Conservation (phyloP, 2,329 filamentous ascomycete genomes). For the Pleomassaria siparia region DNA sequence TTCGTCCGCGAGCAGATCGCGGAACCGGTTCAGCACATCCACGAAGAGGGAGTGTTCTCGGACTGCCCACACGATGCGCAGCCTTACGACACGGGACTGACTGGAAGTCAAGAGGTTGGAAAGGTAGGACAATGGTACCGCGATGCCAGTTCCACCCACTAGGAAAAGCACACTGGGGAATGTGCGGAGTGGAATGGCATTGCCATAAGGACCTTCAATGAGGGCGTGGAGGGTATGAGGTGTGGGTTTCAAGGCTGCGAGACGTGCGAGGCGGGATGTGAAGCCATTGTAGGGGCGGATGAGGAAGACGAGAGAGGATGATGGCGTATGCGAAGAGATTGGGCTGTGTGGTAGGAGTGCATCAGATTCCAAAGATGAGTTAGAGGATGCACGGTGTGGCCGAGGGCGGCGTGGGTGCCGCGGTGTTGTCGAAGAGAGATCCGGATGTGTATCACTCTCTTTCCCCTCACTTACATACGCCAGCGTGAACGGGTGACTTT, state of each 20-base stretch:
- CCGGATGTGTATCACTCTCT: background rate
- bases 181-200: constrained; percentile 42
- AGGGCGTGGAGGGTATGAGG: constrained; percentile 41
- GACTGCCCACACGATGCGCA: constrained; percentile 39
- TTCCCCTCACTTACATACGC: constrained; percentile 16
- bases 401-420: background rate
- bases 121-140: constrained; percentile 36
- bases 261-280: constrained; percentile 48
- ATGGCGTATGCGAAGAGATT: constrained; percentile 1
- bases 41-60: constrained; percentile 33
- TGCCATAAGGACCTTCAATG: constrained; percentile 55
- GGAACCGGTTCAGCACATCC: constrained; percentile 16
- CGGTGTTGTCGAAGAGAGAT: background rate
- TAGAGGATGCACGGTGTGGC: constrained; percentile 8
- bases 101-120: constrained; percentile 14
- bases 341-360: constrained; percentile 23
- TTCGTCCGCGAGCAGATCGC: constrained; percentile 21
- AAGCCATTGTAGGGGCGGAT: constrained; percentile 56
- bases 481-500: constrained; percentile 54
- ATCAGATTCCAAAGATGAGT: constrained; percentile 29
- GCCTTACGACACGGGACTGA: constrained; percentile 13
- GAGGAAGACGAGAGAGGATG: constrained; percentile 46
- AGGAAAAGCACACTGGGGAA: constrained; percentile 44
- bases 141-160: constrained; percentile 40
- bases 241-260: constrained; percentile 35